phyloP scores from a whole-genome alignment of 805 yeast species.

The Metschnikowia cubensis region DNA sequence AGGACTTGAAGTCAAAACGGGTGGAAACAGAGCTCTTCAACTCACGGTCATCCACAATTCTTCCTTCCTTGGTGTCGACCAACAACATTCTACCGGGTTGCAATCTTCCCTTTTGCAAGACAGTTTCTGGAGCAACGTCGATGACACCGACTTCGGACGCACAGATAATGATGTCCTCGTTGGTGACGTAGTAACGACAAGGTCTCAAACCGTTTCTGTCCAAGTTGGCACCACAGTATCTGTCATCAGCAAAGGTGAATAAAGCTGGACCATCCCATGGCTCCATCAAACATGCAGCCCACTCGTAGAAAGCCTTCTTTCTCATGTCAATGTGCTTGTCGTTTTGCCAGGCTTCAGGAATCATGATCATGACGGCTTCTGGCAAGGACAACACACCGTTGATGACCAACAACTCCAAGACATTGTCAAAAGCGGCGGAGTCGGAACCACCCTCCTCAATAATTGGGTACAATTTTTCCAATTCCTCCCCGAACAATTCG shows the following conservation, averaged over 20 bases:
- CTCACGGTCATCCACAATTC: constrained; percentile 89
- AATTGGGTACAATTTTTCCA: constrained; percentile 88
- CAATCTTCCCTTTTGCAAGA: constrained; percentile 87
- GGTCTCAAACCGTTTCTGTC: constrained; percentile 98
- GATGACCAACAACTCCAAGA: constrained; percentile 82
- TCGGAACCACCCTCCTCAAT: constrained; percentile 99
- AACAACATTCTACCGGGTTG: constrained; percentile 95
- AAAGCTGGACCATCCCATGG: constrained; percentile 99
- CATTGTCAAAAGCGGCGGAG: constrained; percentile 97
- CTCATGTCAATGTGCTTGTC: constrained; percentile 83
- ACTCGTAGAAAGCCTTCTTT: constrained; percentile 92
- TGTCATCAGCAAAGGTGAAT: constrained; percentile 93
- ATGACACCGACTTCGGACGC: constrained; percentile 98
- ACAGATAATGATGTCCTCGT: constrained; percentile 92
- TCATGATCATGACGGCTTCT: constrained; percentile 94
- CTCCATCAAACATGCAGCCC: constrained; percentile 99
- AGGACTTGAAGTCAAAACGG: constrained; percentile 86
- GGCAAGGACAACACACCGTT: constrained; percentile 91
- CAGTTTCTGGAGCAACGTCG: constrained; percentile 76
- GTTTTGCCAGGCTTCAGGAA: constrained; percentile 98
- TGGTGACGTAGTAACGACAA: constrained; percentile 93
- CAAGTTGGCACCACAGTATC: constrained; percentile 97
- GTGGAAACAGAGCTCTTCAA: constrained; percentile 76
- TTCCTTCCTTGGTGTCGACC: constrained; percentile 90
- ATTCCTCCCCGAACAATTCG: constrained; percentile 80